Percentiles rank a stretch among this genome's conserved stretches.
Evolutionary conservation across 495 filamentous ascomycete genomes (phyloP).

Genomic region (Extremus antarcticus): DNA sequence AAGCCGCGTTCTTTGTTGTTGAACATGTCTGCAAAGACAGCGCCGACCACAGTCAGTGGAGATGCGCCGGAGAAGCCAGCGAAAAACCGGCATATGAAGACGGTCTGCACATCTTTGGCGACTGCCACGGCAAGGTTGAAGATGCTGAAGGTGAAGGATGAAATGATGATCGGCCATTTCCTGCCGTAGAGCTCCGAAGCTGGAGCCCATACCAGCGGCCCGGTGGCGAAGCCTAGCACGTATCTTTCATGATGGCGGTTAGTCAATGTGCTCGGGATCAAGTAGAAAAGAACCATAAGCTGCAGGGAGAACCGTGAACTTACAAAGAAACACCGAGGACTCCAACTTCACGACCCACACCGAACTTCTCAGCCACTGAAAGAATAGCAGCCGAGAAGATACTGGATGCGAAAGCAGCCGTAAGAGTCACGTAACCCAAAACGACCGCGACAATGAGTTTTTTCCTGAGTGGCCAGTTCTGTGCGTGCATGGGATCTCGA

Average conservation of each 20-base stretch:
- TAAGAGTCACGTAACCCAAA: constrained; percentile 67
- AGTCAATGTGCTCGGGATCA: no score
- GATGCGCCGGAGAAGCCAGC: constrained; percentile 63
- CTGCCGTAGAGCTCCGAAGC: constrained; percentile 71
- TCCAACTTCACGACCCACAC: constrained; percentile 48
- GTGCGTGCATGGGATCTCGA: constrained; percentile 46
- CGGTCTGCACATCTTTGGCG: constrained; percentile 70
- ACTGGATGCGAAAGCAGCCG: constrained; percentile 58
- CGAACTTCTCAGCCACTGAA: constrained; percentile 40
- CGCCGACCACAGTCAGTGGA: constrained; percentile 73
- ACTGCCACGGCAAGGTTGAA: constrained; percentile 59
- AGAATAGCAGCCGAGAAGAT: constrained; percentile 57
- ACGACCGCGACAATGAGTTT: constrained; percentile 65
- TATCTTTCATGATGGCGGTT: no score
- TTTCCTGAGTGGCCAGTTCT: constrained; percentile 70
- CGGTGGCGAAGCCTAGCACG: constrained; percentile 61
- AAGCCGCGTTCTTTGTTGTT: constrained; percentile 66
- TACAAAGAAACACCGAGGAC: constrained; percentile 55
- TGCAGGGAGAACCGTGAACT: background rate
- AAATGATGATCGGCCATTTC: constrained; percentile 55
- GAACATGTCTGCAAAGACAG: constrained; percentile 83
- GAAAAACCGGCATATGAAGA: constrained; percentile 78
- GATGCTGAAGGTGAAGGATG: constrained; percentile 69
- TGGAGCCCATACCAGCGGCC: constrained; percentile 51
- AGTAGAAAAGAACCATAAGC: no score